Conservation (phyloP, 176 grass and related monocot species). For the Lolium perenne region DNA sequence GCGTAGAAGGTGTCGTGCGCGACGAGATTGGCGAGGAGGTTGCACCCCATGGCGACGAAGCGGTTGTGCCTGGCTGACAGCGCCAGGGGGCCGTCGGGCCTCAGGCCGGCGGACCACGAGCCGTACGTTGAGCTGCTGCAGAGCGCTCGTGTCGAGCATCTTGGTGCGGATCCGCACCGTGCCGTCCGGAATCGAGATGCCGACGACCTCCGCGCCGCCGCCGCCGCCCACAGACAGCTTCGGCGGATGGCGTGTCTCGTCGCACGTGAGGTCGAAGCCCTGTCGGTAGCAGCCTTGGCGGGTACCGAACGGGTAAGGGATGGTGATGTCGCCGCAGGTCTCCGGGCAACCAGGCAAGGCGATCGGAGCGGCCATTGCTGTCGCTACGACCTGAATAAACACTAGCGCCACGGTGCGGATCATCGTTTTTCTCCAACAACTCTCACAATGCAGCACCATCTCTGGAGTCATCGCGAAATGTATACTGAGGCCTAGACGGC, state of each 20-base stretch:
- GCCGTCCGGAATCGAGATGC: conserved; percentile 11
- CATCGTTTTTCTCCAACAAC: too few relatives aligned
- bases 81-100: neutral
- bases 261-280: conserved; percentile 42
- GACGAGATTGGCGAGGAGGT: conserved; percentile 10
- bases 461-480: too few relatives aligned
- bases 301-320: conserved; percentile 44
- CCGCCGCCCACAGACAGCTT: neutral
- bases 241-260: neutral
- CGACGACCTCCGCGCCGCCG: neutral
- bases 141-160: neutral
- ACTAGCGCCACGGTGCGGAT: neutral
- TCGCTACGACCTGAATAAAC: neutral
- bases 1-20: neutral
- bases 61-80: conserved; percentile 23
- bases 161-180: conserved; percentile 20
- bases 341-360: conserved; percentile 38
- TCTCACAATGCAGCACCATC: too few relatives aligned
- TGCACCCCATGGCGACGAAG: conserved; percentile 33
- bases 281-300: neutral
- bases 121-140: neutral
- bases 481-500: neutral
- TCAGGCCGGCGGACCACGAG: neutral
- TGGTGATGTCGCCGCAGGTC: conserved; percentile 7
- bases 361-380: neutral